These are phyloP conservation scores for Liriodendron chinense DNA, from an alignment of 164 flowering plant genomes.

Conservation along the genomic window DNA sequence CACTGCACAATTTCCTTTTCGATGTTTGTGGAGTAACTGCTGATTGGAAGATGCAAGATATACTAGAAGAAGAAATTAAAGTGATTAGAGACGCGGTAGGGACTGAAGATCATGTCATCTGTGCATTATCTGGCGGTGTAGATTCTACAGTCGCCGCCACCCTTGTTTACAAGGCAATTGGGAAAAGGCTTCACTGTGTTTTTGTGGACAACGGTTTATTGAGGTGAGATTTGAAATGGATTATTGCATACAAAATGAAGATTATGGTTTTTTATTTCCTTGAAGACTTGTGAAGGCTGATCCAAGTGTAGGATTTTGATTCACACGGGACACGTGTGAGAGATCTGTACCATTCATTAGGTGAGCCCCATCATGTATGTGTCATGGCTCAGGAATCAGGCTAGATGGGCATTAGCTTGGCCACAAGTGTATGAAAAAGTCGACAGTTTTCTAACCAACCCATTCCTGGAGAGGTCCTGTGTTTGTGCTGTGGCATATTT, in stretches of 20 bases:
- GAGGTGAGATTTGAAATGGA: constrained; percentile 41
- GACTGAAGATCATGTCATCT: constrained; percentile 80
- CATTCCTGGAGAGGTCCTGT: too few species aligned
- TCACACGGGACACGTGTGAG: too few species aligned
- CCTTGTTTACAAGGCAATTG: constrained; percentile 91
- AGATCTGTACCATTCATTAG: too few species aligned
- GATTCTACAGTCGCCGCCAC: constrained; percentile 99
- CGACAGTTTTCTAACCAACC: too few species aligned
- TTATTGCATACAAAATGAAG: neutral
- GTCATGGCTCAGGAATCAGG: too few species aligned
- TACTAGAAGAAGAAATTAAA: constrained; percentile 78
- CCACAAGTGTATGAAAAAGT: too few species aligned
- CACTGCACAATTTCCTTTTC: constrained; percentile 69
- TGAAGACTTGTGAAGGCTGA: too few species aligned
- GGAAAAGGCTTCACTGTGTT: constrained; percentile 87
- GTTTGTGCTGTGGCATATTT: too few species aligned
- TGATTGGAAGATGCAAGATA: constrained; percentile 88
- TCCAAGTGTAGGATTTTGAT: too few species aligned
- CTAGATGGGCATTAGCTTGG: too few species aligned
- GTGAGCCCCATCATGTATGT: too few species aligned
- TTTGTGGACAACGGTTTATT: constrained; percentile 96
- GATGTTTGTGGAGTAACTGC: constrained; percentile 72
- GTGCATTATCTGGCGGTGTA: constrained; percentile 94
- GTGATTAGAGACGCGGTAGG: constrained; percentile 58
- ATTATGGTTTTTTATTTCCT: neutral